Evolutionary conservation across 2,329 filamentous ascomycete species (phyloP).

Genomic region (Xylaria polymorpha): DNA sequence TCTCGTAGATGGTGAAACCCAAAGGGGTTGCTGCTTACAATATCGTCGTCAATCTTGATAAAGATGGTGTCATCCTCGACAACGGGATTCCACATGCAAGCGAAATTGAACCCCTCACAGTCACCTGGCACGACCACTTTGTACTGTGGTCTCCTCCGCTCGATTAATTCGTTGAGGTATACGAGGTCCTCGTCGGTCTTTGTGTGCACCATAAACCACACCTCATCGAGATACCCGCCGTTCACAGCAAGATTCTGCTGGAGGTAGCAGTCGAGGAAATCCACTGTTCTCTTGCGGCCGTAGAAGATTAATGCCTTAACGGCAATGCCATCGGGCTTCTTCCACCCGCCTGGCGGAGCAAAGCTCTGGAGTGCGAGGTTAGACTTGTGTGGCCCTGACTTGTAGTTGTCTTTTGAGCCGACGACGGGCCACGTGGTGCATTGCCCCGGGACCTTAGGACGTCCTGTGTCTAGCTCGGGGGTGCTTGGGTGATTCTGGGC

Average conservation of each 20-base stretch:
- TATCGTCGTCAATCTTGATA: constrained; percentile 60
- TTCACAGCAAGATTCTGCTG: constrained; percentile 58
- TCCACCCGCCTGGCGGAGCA: constrained; percentile 46
- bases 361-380: constrained; percentile 40
- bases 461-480: not conserved
- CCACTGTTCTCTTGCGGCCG: constrained; percentile 57
- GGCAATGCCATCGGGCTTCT: constrained; percentile 47
- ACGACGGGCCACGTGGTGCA: constrained; percentile 49
- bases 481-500: not conserved
- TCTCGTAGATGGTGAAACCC: not conserved
- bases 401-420: constrained; percentile 36
- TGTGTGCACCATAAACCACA: constrained; percentile 59
- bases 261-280: constrained; percentile 60
- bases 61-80: constrained; percentile 55
- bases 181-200: constrained; percentile 53
- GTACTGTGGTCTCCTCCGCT: constrained; percentile 53
- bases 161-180: constrained; percentile 54
- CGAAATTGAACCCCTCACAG: constrained; percentile 50
- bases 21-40: constrained; percentile 48
- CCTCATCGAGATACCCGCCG: constrained; percentile 58
- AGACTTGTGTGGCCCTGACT: not conserved
- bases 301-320: constrained; percentile 60
- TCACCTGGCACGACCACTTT: constrained; percentile 51
- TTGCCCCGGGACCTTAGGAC: constrained; percentile 34
- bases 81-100: constrained; percentile 52